A percentile compares a stretch with the other conserved stretches of the same genome.
Evolutionary conservation across 2,329 filamentous ascomycete genomes (phyloP).

Genomic region (Dryadomyces quercivorus): DNA sequence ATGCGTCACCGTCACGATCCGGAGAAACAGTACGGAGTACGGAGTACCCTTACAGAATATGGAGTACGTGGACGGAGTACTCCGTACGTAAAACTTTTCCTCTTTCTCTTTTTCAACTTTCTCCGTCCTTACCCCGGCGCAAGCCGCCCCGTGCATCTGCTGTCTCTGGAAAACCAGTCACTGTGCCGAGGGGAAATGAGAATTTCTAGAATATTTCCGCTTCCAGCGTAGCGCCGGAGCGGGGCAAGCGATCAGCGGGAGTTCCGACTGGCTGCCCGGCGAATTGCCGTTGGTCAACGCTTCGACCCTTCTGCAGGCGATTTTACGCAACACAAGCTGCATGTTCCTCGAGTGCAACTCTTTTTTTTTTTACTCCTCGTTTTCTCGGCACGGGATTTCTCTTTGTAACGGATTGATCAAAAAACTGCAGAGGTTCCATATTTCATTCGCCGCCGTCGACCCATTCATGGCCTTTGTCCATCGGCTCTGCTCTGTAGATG

Average conservation of each 20-base stretch:
- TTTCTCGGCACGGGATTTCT: not conserved
- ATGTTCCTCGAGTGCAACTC: no score
- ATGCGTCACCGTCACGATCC: no score
- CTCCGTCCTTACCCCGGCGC: not conserved
- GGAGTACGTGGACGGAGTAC: no score
- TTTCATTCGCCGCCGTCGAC: no score
- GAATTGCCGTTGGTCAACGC: not conserved
- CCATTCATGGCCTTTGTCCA: no score
- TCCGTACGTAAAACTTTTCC: not conserved
- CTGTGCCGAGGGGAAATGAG: not conserved
- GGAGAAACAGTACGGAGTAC: no score
- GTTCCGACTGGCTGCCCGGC: not conserved
- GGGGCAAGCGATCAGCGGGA: not conserved
- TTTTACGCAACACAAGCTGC: no score
- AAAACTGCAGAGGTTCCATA: no score
- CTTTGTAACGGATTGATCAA: not conserved
- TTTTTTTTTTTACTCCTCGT: no score
- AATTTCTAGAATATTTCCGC: conserved; percentile 1
- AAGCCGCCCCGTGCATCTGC: not conserved
- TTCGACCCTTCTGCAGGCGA: no score
- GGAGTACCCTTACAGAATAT: no score
- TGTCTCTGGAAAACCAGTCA: not conserved
- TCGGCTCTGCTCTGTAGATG: no score
- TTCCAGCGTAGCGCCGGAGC: not conserved
- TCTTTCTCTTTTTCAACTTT: not conserved